A percentile compares a stretch with the other conserved stretches of the same genome.
Evolutionary conservation across 2,329 filamentous ascomycete genomes (phyloP).

Genomic region (Pseudogymnoascus sp.): DNA sequence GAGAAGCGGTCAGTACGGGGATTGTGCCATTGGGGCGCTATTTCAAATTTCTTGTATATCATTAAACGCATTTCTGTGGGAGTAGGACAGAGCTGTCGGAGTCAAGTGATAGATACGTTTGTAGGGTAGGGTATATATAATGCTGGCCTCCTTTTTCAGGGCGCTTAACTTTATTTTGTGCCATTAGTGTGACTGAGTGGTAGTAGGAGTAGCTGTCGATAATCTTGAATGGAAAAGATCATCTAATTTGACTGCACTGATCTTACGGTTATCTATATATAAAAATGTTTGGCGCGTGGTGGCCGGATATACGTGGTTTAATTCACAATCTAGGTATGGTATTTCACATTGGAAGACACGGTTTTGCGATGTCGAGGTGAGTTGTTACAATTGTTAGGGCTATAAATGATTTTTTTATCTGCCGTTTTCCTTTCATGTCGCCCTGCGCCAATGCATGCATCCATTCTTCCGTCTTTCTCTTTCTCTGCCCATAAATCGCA

Average conservation of each 20-base stretch:
- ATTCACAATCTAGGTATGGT: not conserved
- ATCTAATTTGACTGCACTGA: not conserved
- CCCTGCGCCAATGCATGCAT: not conserved
- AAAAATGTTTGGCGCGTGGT: not conserved
- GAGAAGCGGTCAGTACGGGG: not conserved
- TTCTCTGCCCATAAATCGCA: not conserved
- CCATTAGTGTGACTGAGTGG: not conserved
- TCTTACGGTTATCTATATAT: not conserved
- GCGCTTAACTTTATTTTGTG: not conserved
- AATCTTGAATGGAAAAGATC: not conserved
- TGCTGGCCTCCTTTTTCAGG: not conserved
- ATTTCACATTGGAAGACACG: not conserved
- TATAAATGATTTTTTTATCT: slow-evolving; percentile 5
- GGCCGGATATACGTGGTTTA: not conserved
- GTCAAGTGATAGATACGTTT: not conserved
- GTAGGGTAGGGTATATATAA: slow-evolving; percentile 6
- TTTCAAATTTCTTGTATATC: slow-evolving; percentile 8
- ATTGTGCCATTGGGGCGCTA: not conserved
- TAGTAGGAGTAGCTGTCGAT: not conserved
- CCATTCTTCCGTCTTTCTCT: not conserved
- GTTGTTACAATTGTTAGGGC: slow-evolving; percentile 3
- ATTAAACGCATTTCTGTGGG: slow-evolving; percentile 1
- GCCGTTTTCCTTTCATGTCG: not conserved
- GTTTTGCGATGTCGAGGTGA: not conserved
- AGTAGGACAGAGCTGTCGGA: not conserved